phyloP scores from a whole-genome alignment of 1,284 basidiomycete species.

The Pseudozyma pruni region DNA sequence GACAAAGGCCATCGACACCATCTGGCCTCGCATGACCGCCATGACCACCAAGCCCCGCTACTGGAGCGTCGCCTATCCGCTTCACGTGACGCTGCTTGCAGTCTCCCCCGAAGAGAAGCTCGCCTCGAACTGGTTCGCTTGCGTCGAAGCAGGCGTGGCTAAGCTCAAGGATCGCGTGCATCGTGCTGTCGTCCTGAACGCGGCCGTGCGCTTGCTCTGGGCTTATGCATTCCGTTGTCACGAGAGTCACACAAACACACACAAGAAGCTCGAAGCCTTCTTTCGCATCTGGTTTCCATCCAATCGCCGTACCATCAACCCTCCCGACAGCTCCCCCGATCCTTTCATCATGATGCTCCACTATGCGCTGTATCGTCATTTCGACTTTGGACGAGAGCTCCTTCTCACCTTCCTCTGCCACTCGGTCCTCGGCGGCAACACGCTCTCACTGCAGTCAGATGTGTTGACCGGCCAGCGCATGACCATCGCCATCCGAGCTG shows the following conservation, averaged over 20 bases:
- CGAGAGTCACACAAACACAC: constrained; percentile 81
- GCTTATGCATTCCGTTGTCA: constrained; percentile 92
- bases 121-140: constrained; percentile 80
- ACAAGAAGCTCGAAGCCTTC: constrained; percentile 80
- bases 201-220: constrained; percentile 86
- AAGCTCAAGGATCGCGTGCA: constrained; percentile 87
- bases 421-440: constrained; percentile 50
- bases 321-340: constrained; percentile 80
- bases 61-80: constrained; percentile 86
- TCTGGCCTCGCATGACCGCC: constrained; percentile 83
- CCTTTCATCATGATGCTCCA: constrained; percentile 83
- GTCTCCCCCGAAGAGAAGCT: constrained; percentile 88
- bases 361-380: constrained; percentile 83
- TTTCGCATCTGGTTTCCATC: constrained; percentile 83
- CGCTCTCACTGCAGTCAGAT: constrained; percentile 61
- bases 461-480: constrained; percentile 70
- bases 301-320: constrained; percentile 75
- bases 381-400: constrained; percentile 85
- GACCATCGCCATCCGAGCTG: constrained; percentile 80
- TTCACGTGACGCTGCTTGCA: constrained; percentile 84
- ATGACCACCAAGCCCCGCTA: constrained; percentile 91
- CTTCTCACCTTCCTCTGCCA: constrained; percentile 71
- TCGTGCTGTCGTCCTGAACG: constrained; percentile 81
- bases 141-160: constrained; percentile 71
- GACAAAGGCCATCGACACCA: constrained; percentile 87